These are phyloP conservation scores for Naegleria fowleri DNA, from an alignment of 208 protist species.

Conservation along the genomic window DNA sequence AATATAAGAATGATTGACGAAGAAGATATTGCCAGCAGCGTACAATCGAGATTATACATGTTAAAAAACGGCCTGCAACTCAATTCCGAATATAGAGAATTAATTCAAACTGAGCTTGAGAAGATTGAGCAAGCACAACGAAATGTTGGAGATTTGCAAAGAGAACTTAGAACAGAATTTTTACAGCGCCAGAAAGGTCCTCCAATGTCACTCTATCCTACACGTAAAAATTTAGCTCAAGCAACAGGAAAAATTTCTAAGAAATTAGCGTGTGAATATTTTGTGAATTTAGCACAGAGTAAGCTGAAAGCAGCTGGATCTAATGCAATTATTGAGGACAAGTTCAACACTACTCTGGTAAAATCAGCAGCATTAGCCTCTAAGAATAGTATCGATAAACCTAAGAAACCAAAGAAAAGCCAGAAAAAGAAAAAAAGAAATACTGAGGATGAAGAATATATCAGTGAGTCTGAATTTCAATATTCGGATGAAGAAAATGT, in stretches of 20 bases:
- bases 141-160: not conserved
- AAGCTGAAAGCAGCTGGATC: not conserved
- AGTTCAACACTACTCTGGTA: not conserved
- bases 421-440: conserved; percentile 1
- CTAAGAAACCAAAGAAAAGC: not conserved
- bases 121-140: not conserved
- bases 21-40: too few relatives aligned
- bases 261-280: not conserved
- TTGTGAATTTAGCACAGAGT: not conserved
- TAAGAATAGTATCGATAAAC: not conserved
- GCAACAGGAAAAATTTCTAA: not conserved
- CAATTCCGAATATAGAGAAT: not conserved
- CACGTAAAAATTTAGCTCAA: not conserved
- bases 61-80: not conserved
- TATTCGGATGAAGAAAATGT: not conserved
- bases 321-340: not conserved
- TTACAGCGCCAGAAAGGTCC: not conserved
- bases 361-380: not conserved
- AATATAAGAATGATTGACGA: too few relatives aligned
- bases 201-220: not conserved
- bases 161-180: not conserved
- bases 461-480: not conserved
- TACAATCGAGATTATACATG: too few relatives aligned
- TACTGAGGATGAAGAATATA: not conserved
- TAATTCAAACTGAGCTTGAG: not conserved